Evolutionary conservation across 75 land plant species (phyloP).

Genomic region (Pinus albicaulis): DNA sequence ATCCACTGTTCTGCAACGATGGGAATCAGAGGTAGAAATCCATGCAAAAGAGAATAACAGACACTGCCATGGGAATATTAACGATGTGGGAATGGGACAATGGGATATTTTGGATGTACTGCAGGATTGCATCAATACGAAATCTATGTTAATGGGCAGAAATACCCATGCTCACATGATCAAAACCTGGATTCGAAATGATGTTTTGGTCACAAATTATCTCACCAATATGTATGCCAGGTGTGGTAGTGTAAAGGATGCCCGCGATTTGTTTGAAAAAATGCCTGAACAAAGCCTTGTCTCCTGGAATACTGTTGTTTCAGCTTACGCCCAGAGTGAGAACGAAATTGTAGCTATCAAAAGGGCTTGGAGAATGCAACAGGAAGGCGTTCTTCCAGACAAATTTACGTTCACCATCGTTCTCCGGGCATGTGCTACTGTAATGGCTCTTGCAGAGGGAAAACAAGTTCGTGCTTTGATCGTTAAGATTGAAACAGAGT

Average conservation of each 20-base stretch:
- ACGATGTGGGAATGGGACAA: too few relatives aligned
- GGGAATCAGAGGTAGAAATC: too few relatives aligned
- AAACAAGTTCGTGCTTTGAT: conserved; percentile 17
- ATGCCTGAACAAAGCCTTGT: conserved; percentile 40
- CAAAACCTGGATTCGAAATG: conserved; percentile 28
- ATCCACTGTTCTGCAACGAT: too few relatives aligned
- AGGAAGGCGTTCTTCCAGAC: conserved; percentile 4
- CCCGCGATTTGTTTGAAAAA: conserved; percentile 40
- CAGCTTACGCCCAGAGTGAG: conserved; percentile 63
- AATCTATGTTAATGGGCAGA: conserved; percentile 26
- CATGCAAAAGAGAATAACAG: too few relatives aligned
- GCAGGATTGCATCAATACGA: conserved; percentile 48
- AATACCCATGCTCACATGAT: conserved; percentile 26
- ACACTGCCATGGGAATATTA: too few relatives aligned
- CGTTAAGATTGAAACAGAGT: neutral
- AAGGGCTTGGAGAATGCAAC: conserved; percentile 16
- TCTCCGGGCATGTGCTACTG: conserved; percentile 20
- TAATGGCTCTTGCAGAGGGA: conserved; percentile 11
- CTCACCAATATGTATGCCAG: conserved; percentile 49
- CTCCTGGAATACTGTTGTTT: conserved; percentile 56
- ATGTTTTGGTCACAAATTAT: conserved; percentile 39
- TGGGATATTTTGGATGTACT: conserved; percentile 15
- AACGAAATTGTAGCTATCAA: conserved; percentile 45
- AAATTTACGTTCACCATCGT: conserved; percentile 14
- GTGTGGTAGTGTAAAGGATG: conserved; percentile 30